Base-by-base conservation (phyloP, 495 filamentous ascomycete species). In the Rusavskia elegans region DNA sequence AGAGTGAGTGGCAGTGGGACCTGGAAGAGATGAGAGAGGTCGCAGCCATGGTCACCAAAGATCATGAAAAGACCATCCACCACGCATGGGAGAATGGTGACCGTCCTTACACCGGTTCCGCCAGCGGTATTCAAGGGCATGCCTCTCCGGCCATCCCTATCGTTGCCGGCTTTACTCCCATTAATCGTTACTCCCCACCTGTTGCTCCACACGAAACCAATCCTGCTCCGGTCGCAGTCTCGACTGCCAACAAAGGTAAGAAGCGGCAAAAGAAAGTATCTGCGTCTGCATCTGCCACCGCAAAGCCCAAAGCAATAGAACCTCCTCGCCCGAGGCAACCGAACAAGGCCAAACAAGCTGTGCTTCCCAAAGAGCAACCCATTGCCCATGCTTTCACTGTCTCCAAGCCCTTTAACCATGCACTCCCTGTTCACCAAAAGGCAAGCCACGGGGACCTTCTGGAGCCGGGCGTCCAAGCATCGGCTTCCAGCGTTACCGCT, bases 81-180 rank as follows among this genome's bases (percentile, higher is more conserved):
- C 29, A 30, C 8, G 29, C 29, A 4, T 30, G 3, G 25, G 25
- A 27, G 25, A 27, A 27, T 27, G 25, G 25, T 27, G 25, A 2
- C 25, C 4, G 25, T 0, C 25, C 25, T n/a, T n/a, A n/a, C n/a
- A n/a, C n/a, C n/a, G n/a, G n/a, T n/a, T n/a, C n/a, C n/a, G n/a
- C n/a, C n/a, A n/a, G 8, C 29, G 3, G 4, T 11, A 2, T 19
- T 39, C 1, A 10, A 23, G 16, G 23, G 23, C 20, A 16, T 20
- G 16, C 20, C 17, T 46, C 44, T 5, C 48, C 48, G 16, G 6
- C 3, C 14, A 35, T 40, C 19, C 45, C 50, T 8, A 8, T 16
- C 5, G 36, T 51, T 14, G 36, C 39, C 10, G 53, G 50, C 40
- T 59, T 56, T n/a, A 56, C 53, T 23, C 50, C 57, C 2, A 51